Evolutionary conservation across 192 early-diverging fungal genomes (phyloP).

Genomic region (Phycomyces nitens): DNA sequence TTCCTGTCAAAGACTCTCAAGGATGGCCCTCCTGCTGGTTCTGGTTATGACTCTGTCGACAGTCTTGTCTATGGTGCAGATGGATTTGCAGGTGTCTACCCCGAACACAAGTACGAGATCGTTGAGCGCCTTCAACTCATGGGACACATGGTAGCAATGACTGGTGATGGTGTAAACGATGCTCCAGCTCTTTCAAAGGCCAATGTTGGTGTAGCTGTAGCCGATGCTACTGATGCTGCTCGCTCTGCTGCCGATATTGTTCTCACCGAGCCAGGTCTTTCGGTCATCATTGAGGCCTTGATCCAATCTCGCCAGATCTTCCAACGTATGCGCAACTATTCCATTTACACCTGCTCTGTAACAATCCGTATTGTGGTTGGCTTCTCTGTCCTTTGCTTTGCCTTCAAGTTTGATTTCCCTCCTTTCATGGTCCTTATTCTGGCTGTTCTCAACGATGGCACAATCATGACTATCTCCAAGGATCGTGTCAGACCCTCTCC

Average conservation of each 20-base stretch:
- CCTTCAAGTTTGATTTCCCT: constrained; percentile 80
- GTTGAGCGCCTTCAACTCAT: constrained; percentile 61
- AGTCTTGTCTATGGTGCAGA: constrained; percentile 60
- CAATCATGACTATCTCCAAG: constrained; percentile 89
- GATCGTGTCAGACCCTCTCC: constrained; percentile 80
- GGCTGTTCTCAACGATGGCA: constrained; percentile 89
- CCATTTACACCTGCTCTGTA: constrained; percentile 89
- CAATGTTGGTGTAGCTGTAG: constrained; percentile 73
- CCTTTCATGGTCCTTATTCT: constrained; percentile 85
- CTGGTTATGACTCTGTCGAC: constrained; percentile 54
- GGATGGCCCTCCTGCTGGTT: constrained; percentile 58
- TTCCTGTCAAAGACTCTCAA: constrained; percentile 62
- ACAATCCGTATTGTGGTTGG: constrained; percentile 76
- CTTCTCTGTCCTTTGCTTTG: constrained; percentile 70
- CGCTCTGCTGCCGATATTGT: constrained; percentile 78
- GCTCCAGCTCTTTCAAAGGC: constrained; percentile 69
- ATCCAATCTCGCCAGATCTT: constrained; percentile 90
- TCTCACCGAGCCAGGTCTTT: constrained; percentile 73
- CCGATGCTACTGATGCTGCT: constrained; percentile 73
- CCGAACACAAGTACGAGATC: constrained; percentile 72
- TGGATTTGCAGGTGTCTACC: constrained; percentile 65
- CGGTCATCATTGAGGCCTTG: constrained; percentile 89
- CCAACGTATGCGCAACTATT: constrained; percentile 93
- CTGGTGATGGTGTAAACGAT: constrained; percentile 74
- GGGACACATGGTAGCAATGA: constrained; percentile 74